Evolutionary conservation across 2,329 filamentous ascomycete genomes (phyloP).

Genomic region (Colletotrichum tamarilloi): DNA sequence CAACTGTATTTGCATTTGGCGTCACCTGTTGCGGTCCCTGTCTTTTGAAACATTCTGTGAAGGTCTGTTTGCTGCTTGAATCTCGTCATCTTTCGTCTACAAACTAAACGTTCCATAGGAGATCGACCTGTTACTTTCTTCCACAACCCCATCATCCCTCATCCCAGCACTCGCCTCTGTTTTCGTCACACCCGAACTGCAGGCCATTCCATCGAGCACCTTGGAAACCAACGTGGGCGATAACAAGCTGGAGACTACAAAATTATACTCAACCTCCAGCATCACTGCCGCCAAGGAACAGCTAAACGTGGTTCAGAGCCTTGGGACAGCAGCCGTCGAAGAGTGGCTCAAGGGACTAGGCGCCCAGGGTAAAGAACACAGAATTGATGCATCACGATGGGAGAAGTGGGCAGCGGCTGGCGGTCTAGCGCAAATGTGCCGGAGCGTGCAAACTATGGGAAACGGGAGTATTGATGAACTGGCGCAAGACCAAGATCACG

Average conservation of each 20-base stretch:
- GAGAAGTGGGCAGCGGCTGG: slow-evolving; percentile 75
- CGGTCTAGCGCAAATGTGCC: slow-evolving; percentile 52
- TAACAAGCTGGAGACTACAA: slow-evolving; percentile 65
- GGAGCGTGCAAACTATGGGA: slow-evolving; percentile 48
- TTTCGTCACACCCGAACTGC: slow-evolving; percentile 69
- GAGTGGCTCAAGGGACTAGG: slow-evolving; percentile 85
- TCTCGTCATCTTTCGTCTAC: slow-evolving; percentile 36
- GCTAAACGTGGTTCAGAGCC: slow-evolving; percentile 70
- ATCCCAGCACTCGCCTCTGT: slow-evolving; percentile 77
- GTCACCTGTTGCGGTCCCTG: slow-evolving; percentile 75
- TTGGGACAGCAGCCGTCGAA: slow-evolving; percentile 75
- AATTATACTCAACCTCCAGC: slow-evolving; percentile 73
- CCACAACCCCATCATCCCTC: slow-evolving; percentile 68
- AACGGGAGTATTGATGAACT: slow-evolving; percentile 51
- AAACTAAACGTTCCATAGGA: slow-evolving; percentile 64
- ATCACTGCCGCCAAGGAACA: slow-evolving; percentile 71
- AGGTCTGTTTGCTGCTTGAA: slow-evolving; percentile 61
- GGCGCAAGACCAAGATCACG: background rate
- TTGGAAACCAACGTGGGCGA: slow-evolving; percentile 63
- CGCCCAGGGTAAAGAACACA: slow-evolving; percentile 67
- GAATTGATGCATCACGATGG: slow-evolving; percentile 75
- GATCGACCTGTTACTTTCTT: slow-evolving; percentile 74
- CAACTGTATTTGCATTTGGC: slow-evolving; percentile 78
- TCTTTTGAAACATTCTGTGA: slow-evolving; percentile 68
- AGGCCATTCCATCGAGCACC: slow-evolving; percentile 67